Conservation (phyloP, 306 rosid genomes). For the Quercus aquifolioides region DNA sequence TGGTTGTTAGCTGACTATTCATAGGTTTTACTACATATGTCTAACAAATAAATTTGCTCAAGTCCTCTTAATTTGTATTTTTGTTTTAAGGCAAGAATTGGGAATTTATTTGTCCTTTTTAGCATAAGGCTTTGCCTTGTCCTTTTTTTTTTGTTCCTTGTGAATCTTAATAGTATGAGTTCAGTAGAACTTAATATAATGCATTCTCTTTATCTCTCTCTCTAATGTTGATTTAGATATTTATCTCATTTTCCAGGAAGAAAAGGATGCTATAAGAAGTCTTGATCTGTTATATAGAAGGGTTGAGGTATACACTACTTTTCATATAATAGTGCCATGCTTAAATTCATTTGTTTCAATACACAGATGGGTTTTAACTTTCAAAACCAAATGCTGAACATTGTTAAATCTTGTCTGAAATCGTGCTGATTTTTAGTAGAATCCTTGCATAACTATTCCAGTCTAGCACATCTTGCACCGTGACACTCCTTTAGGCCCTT, state of each 20-base stretch:
- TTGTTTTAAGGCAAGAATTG: background rate
- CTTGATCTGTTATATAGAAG: conserved; percentile 88
- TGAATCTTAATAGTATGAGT: conserved; percentile 1
- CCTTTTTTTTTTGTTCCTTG: background rate
- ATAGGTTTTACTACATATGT: background rate
- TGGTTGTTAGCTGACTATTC: too few species aligned
- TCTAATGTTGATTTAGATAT: conserved; percentile 10
- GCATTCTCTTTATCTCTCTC: background rate
- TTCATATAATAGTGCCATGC: background rate
- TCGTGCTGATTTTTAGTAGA: too few species aligned
- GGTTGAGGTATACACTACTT: conserved; percentile 64
- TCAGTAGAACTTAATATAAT: background rate
- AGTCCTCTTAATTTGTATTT: background rate
- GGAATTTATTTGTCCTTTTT: background rate
- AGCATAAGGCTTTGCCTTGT: background rate
- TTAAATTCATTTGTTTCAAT: background rate
- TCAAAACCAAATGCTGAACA: background rate
- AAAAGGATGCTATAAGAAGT: conserved; percentile 88
- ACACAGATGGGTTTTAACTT: background rate
- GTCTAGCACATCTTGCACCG: background rate
- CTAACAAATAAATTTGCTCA: background rate
- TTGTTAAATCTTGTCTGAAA: too few species aligned
- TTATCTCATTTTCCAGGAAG: conserved; percentile 57
- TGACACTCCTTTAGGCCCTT: background rate
- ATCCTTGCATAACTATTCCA: too few species aligned